phyloP scores from a whole-genome alignment of 805 yeast species.

The Wickerhamiella spandovensis region DNA sequence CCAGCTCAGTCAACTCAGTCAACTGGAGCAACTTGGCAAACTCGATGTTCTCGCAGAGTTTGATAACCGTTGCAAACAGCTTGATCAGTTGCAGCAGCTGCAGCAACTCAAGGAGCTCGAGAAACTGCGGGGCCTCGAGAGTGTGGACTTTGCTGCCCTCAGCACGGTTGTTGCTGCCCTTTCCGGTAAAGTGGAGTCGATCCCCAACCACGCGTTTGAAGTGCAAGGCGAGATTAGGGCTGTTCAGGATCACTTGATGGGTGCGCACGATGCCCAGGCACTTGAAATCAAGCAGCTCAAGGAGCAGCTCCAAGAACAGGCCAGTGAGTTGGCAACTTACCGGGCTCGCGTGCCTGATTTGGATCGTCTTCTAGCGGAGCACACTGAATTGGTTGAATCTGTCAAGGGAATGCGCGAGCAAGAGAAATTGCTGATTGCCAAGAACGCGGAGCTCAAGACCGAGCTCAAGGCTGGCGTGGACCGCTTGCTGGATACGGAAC shows the following conservation, averaged over 20 bases:
- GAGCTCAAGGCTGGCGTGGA: conserved; percentile 11
- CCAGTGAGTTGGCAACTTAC: background rate
- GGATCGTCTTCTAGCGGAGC: background rate
- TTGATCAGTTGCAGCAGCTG: background rate
- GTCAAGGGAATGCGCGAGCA: conserved; percentile 9
- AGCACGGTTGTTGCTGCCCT: background rate
- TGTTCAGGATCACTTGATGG: conserved; percentile 13
- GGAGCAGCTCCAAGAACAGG: background rate
- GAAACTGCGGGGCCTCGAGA: background rate
- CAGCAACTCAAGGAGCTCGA: conserved; percentile 6
- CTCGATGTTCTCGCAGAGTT: background rate
- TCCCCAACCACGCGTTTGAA: background rate
- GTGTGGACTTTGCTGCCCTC: background rate
- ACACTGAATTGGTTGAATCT: background rate
- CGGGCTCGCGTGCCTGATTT: background rate
- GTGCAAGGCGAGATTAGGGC: conserved; percentile 16
- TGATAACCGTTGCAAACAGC: background rate
- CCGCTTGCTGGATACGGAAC: conserved; percentile 11
- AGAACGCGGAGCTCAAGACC: conserved; percentile 9
- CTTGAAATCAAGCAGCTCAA: conserved; percentile 3
- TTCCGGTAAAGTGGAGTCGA: background rate
- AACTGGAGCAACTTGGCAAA: background rate
- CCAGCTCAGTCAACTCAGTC: background rate
- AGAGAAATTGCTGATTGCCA: conserved; percentile 5
- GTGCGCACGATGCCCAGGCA: conserved; percentile 6